Conservation (phyloP, 441 rosid species). For the Erodium texanum region DNA sequence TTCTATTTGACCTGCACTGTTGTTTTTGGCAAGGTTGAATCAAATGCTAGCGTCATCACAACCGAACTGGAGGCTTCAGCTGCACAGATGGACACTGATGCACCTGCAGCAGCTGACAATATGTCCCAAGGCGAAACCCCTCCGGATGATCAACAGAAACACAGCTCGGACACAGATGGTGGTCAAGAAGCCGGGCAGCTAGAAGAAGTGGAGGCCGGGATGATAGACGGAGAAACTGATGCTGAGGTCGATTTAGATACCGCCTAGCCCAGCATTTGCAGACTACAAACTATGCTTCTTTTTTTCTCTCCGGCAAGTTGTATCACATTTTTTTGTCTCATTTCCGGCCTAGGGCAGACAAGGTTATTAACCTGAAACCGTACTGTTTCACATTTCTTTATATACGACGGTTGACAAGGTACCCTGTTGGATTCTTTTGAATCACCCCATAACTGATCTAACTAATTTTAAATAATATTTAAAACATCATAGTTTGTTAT, state of each 20-base stretch:
- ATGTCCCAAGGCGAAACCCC: conserved; percentile 41
- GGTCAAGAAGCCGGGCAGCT: conserved; percentile 78
- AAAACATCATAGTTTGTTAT: too few species aligned
- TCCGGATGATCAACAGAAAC: conserved; percentile 70
- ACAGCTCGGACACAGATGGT: conserved; percentile 52
- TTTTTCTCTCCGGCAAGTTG: too few species aligned
- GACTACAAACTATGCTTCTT: too few species aligned
- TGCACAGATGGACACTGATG: conserved; percentile 58
- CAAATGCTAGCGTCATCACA: conserved; percentile 56
- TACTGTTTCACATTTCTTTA: too few species aligned
- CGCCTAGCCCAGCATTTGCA: not conserved
- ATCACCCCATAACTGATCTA: too few species aligned
- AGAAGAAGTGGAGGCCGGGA: conserved; percentile 47
- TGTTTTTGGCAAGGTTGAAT: conserved; percentile 30
- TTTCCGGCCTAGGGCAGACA: too few species aligned
- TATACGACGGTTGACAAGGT: not conserved
- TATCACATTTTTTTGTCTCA: not conserved
- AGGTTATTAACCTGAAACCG: too few species aligned
- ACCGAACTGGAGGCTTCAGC: conserved; percentile 43
- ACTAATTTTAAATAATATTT: too few species aligned
- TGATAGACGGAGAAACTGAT: conserved; percentile 62
- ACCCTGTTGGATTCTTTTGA: too few species aligned
- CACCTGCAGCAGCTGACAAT: conserved; percentile 20
- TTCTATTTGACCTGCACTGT: not conserved
- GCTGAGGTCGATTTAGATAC: conserved; percentile 47